phyloP scores from a whole-genome alignment of 2,329 filamentous ascomycete species.

The Fusarium cyanostomum region DNA sequence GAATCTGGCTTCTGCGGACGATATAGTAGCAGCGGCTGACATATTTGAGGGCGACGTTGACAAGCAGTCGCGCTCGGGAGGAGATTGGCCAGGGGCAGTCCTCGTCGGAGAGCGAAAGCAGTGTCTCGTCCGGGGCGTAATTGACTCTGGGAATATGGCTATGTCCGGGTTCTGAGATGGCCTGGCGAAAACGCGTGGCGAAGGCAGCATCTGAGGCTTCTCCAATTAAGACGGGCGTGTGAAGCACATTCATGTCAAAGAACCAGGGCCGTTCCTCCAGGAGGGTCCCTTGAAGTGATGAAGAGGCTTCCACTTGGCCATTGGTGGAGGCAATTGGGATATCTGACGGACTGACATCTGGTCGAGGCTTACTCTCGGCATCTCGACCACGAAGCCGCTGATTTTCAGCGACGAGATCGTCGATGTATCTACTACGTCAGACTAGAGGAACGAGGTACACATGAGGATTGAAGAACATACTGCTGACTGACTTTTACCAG shows the following conservation, averaged over 20 bases:
- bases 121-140: slow-evolving; percentile 46
- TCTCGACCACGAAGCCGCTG: slow-evolving; percentile 40
- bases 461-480: slow-evolving; percentile 14
- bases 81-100: slow-evolving; percentile 52
- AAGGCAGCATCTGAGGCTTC: slow-evolving; percentile 51
- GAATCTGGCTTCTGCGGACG: slow-evolving; percentile 50
- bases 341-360: slow-evolving; percentile 24
- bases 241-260: slow-evolving; percentile 46
- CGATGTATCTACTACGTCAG: slow-evolving; percentile 44
- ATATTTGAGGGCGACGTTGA: slow-evolving; percentile 53
- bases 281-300: slow-evolving; percentile 32
- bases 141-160: slow-evolving; percentile 48
- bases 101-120: slow-evolving; percentile 42
- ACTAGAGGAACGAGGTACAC: background rate
- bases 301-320: slow-evolving; percentile 13
- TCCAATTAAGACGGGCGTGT: slow-evolving; percentile 49
- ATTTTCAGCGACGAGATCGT: slow-evolving; percentile 49
- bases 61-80: slow-evolving; percentile 41
- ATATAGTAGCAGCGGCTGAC: slow-evolving; percentile 55
- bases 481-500: slow-evolving; percentile 47
- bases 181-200: slow-evolving; percentile 50
- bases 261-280: slow-evolving; percentile 47
- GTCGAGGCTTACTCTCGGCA: slow-evolving; percentile 19
- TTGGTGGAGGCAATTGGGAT: slow-evolving; percentile 3
- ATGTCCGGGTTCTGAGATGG: slow-evolving; percentile 44